Percentiles rank a stretch among this genome's conserved stretches.
Conservation (phyloP, 805 yeast genomes). For the Metschnikowia matae region DNA sequence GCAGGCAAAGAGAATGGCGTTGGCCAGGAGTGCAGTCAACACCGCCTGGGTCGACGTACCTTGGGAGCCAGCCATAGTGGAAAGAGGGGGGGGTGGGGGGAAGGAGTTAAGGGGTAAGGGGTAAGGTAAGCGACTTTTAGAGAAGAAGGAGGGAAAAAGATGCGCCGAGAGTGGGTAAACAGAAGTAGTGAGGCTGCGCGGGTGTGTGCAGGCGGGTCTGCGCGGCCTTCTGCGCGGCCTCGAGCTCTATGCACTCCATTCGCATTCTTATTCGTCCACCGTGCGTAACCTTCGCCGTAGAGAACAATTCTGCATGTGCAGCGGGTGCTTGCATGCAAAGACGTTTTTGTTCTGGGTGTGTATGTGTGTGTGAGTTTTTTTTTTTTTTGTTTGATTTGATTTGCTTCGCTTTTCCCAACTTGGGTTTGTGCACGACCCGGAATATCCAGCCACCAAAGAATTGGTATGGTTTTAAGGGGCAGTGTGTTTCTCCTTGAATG, state of each 20-base stretch:
- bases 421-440: neutral
- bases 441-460: too few species aligned
- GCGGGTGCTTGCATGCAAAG: neutral
- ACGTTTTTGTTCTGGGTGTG: too few species aligned
- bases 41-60: constrained; percentile 56
- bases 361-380: too few species aligned
- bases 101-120: too few species aligned
- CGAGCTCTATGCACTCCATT: neutral
- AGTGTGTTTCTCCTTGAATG: too few species aligned
- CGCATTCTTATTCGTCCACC: neutral
- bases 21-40: constrained; percentile 63
- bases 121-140: neutral
- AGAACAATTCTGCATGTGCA: constrained; percentile 4
- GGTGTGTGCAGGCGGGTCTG: neutral
- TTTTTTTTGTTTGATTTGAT: neutral
- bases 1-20: constrained; percentile 59
- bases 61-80: constrained; percentile 12
- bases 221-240: neutral
- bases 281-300: constrained; percentile 1
- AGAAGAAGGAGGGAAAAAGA: neutral
- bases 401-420: too few species aligned
- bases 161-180: neutral
- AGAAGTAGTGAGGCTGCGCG: neutral
- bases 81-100: neutral
- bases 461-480: too few species aligned